Conservation (phyloP, 177 flowering plant species). For the Telopea speciosissima region DNA sequence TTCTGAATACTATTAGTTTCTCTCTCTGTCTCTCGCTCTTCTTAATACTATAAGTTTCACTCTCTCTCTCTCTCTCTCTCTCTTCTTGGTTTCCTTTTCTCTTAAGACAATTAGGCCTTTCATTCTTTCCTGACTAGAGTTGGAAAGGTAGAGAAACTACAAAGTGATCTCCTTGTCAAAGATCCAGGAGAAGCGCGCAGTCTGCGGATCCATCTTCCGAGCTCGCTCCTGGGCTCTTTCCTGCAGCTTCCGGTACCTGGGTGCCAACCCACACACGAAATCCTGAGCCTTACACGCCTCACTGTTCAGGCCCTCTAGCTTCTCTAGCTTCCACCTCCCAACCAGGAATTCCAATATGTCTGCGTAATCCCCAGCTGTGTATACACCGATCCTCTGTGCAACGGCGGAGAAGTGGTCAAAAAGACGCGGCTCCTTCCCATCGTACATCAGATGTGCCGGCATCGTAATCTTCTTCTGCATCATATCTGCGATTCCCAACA, state of each 20-base stretch:
- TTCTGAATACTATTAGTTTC: too few species aligned
- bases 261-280: constrained; percentile 39
- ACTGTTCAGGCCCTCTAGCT: constrained; percentile 31
- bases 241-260: constrained; percentile 40
- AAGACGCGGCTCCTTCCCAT: constrained; percentile 37
- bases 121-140: too few species aligned
- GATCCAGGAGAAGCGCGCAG: constrained; percentile 48
- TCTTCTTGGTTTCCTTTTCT: too few species aligned
- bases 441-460: constrained; percentile 64
- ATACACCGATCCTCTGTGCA: constrained; percentile 50
- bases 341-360: constrained; percentile 51
- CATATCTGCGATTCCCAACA: constrained; percentile 43
- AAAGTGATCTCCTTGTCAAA: constrained; percentile 33
- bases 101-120: too few species aligned
- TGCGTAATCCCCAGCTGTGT: constrained; percentile 49
- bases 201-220: constrained; percentile 22
- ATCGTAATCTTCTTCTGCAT: constrained; percentile 52
- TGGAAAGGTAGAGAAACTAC: background rate
- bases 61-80: too few species aligned
- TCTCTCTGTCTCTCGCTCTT: too few species aligned
- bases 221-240: constrained; percentile 45
- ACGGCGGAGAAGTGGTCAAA: constrained; percentile 57
- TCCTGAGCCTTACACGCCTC: constrained; percentile 41
- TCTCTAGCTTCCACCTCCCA: constrained; percentile 49
- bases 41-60: too few species aligned